Evolutionary conservation across 2,329 filamentous ascomycete species (phyloP), one percentile per base, ranked within the genome.

Genomic region (Penicillium sclerotigenum): DNA sequence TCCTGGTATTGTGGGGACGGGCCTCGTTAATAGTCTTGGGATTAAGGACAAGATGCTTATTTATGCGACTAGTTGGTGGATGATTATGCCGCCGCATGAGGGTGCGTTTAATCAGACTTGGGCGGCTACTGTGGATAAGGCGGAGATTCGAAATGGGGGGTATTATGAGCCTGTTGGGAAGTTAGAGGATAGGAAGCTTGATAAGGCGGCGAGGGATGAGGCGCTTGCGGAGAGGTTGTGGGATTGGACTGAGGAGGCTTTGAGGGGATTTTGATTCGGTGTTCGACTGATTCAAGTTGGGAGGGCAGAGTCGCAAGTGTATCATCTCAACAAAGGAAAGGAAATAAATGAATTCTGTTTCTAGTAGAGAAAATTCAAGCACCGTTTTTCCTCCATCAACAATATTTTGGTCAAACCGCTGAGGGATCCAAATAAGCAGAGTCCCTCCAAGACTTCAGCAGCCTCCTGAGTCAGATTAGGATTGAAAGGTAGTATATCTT

Each of bases 91-190:
- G 28, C 13, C 72, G 1, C 68, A 75, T 36, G 62, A 76, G 54
- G 77, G 76, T 3, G 67, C 68, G 20, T 68, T 74, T 47, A 77
- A 70, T 54, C 72, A 76, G 60, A 60, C 79, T 9, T 80, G 77
- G 75, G 73, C 73, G 13, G 71, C 70, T 4, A 76, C 74, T 1
- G 68, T 68, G 2, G 56, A 60, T 28, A 59, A 61, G 1, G 37
- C 60, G 6, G 47, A 56, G 45, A 28, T 50, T 41, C 24, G 18
- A 13, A 50, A 50, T 50, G 47, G 47, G 13, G 47, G 47, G 8
- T 50, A 50, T 24, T 50, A 50, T 42, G 47, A 50, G 26, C 24
- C 31, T 45, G 24, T 54, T 36, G 41, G 37, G 14, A 53, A 50
- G 37, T 50, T 60, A 34, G 37, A 34, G 20, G 41, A 58, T 34